Evolutionary conservation across 2,329 filamentous ascomycete species (phyloP), one percentile per base, ranked within the genome.

Genomic region (Paracorniculantispora psalliotae): DNA sequence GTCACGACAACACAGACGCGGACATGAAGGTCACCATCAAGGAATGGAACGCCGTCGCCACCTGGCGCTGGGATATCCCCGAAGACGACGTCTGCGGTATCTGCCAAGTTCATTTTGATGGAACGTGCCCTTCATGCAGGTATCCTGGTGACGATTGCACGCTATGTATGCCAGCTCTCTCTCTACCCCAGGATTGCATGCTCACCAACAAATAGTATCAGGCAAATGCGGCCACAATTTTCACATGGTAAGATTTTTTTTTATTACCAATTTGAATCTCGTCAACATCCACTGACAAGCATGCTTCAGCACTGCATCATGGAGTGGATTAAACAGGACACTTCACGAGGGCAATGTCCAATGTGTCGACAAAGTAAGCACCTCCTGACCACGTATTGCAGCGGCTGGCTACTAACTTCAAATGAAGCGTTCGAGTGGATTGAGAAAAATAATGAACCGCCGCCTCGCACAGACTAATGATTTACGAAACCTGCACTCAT

Each of bases 81-180:
- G 92, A 96, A 68, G 93, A 97, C 76, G 93, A 99, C 72, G 92
- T 97, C 63, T 99, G 94, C 68, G 94, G 94, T 67, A 99, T 99
- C 77, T 99, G 94, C 76, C 93, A 96, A 71, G 92, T 96, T 63
- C 90, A 96, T 69, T 99, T 97, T 71, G 94, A 99, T 72, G 93
- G 92, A 61, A 97, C 94, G 26, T 99, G 94, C 78, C 92, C 94
- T 49, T 96, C 92, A 58, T 99, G 94, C 86, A 96, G 96, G 81
- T 97, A 92, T 71, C 94, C 94, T 15, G 94, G 94, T 60, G 94
- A 99, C 68, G 92, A 97, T 71, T 99, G 94, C 76, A 90, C 90
- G 61, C 81, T 99, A 61, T 81, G 93, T 97, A 77, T 73, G 88
- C 3, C 12, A 9, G 5, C 21, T 5, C 19, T 10, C 28, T n/a